Evolutionary conservation across 2,329 filamentous ascomycete genomes (phyloP), one percentile per base, ranked within the genome.

Genomic region (Chaetomium sp.): DNA sequence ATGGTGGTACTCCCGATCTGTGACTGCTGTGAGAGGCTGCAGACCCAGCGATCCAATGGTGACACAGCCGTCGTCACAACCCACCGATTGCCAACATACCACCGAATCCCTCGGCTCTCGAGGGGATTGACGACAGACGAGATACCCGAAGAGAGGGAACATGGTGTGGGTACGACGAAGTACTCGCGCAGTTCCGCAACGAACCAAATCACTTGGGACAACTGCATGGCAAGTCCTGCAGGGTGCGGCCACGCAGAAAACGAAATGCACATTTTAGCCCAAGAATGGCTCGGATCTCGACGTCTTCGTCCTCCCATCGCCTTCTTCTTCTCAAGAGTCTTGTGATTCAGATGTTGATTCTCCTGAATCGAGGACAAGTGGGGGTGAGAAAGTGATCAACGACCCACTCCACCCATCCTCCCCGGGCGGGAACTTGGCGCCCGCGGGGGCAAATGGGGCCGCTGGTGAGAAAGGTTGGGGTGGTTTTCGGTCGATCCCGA

Each of bases 1-100:
- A 34, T 35, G 36, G 35, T 53, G 7, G 51, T 42, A 47, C 37
- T 48, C 51, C 5, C 55, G 51, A 54, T 57, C 51, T n/a, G 50
- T 46, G 40, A 42, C 14, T 34, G 41, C 47, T 50, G 32, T 45
- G 48, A 40, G 6, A 37, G 36, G 42, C 37, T 50, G 50, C 55
- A 53, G 27, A 47, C 12, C 10, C 27, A 37, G 6, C 50, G 51
- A 57, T 57, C 55, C 35, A 42, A n/a, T 19, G n/a, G 40, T 32
- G 47, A 14, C 19, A 45, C 19, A 27, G 19, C 19, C 19, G 19
- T 27, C 19, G 19, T 27, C 19, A 27, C 19, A 27, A 27, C 19
- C 19, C 19, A 27, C 19, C 19, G 19, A 27, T 27, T 27, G 19
- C 19, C 19, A 27, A 27, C 19, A 27, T 27, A 27, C 45, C 46